Evolutionary conservation across 164 flowering plant species (phyloP), one percentile per base, ranked within the genome.

Genomic region (Kingdonia uniflora): DNA sequence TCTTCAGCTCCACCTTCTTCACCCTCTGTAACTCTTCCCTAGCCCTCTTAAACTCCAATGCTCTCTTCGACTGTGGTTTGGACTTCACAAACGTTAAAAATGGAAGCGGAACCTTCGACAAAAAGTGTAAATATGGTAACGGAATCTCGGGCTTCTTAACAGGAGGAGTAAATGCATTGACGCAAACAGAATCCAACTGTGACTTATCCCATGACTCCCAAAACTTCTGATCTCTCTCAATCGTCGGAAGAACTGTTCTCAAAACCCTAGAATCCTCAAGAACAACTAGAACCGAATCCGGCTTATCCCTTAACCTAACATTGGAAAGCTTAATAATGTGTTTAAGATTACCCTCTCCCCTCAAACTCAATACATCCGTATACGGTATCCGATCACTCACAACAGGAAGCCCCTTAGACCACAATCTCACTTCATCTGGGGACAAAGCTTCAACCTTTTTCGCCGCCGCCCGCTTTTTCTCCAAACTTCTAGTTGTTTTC

Each of bases 121-220:
- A 60, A 54, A 90, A 64, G 19, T 85, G 81, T 40, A 85, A 68
- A 71, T 74, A 80, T 11, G 95, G 82, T 0, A 65, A 5, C 2
- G 96, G 97, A 19, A 84, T 13, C 56, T 81, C 88, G 6, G 88
- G 86, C 58, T 54, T 71, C 71, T 80, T 84, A 52, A 87, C 15
- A 0, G 92, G 92, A 1, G 96, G 98, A 37, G 78, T 77, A 64
- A 77, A 87, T 1, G 96, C 94, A 69, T 85, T 81, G 26, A 91
- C 76, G 66, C 92, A 91, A 25, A 64, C 20, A 5, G 71, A 64
- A 57, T 65, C 82, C 55, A 85, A 49, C 48, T 57, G 57, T 43
- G 82, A 60, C 64, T 78, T 71, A 64, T 82, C 83, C 97, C 97
- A 86, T 2, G 55, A 41, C 2, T 70, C 73, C 95, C 95, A 90